phyloP scores from a whole-genome alignment of 768 basidiomycete species.

The Crucibulum laeve region DNA sequence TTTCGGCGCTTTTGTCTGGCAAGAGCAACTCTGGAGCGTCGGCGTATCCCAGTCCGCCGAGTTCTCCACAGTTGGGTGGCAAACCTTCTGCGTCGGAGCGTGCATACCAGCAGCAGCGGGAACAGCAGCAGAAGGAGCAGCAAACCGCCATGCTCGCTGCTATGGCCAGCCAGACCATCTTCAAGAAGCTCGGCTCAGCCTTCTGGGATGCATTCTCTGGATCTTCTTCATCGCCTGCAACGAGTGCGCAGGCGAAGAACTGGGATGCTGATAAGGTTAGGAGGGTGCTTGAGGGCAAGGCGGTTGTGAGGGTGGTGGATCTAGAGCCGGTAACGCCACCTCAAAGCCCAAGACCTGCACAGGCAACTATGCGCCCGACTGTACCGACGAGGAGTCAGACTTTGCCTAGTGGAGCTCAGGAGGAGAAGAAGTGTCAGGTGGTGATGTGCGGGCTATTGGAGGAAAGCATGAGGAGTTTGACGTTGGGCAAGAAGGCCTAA shows the following conservation, averaged over 20 bases:
- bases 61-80: neutral
- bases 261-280: conserved; percentile 77
- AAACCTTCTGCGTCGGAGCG: neutral
- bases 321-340: conserved; percentile 42
- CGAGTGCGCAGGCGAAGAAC: conserved; percentile 11
- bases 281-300: conserved; percentile 78
- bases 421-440: conserved; percentile 9
- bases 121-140: conserved; percentile 25
- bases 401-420: conserved; percentile 2
- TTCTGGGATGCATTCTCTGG: conserved; percentile 93
- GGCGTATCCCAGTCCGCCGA: neutral
- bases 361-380: conserved; percentile 6
- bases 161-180: conserved; percentile 75
- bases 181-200: conserved; percentile 64
- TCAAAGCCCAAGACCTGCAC: conserved; percentile 7
- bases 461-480: conserved; percentile 68
- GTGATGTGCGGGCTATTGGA: conserved; percentile 39
- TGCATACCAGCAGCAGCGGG: conserved; percentile 20
- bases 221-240: conserved; percentile 17
- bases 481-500: conserved; percentile 49
- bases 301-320: conserved; percentile 76
- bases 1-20: neutral
- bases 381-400: conserved; percentile 3
- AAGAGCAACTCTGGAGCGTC: neutral
- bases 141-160: conserved; percentile 60